Evolutionary conservation across 352 stramenopile genomes (phyloP), one percentile per base, ranked within the genome.

Genomic region (Saprolegnia parasitica): DNA sequence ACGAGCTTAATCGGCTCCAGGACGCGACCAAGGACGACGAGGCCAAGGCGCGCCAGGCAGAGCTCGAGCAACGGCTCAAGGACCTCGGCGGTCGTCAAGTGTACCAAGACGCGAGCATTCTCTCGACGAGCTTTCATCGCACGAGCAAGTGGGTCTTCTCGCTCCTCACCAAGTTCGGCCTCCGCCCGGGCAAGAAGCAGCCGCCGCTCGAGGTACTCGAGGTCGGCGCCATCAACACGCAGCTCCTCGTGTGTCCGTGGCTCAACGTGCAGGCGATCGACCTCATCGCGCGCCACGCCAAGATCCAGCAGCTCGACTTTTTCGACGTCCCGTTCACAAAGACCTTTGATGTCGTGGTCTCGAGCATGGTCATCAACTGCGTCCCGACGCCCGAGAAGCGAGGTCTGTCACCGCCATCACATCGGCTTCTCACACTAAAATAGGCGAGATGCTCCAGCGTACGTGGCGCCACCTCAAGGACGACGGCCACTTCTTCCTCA

Each of bases 341-440:
- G 11, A 79, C 84, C 56, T 98, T 95, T 74, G 87, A 97, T 60
- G 87, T 97, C 3, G 72, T 98, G 47, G 93, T 98, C 21, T 98
- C 94, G 64, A 97, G 91, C 20, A 98, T 98, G 84, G 88, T 98
- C 23, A 83, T 99, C 45, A 99, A 98, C 73, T 99, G 93, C 73
- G 89, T 99, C n/a, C 95, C 95, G 11, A 96, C 89, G 58, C 73
- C 93, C 1, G 72, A 79, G 13, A 86, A 88, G 65, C 84, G 95
- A 21, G 93, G 86, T 70, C 18, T 24, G 11, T 24, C 13, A 58
- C 15, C 8, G 52, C 24, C 32, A 52, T 52, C 24, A 20, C 24
- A 5, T 16, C 20, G n/a, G 60, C 32, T 4, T 40, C 26, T 66
- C 21, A 52, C 20, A 8, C 13, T 11, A 0, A n/a, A 4, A 20